Conservation (phyloP, 1,284 basidiomycete genomes). For the Mycocalia duriaeana region DNA sequence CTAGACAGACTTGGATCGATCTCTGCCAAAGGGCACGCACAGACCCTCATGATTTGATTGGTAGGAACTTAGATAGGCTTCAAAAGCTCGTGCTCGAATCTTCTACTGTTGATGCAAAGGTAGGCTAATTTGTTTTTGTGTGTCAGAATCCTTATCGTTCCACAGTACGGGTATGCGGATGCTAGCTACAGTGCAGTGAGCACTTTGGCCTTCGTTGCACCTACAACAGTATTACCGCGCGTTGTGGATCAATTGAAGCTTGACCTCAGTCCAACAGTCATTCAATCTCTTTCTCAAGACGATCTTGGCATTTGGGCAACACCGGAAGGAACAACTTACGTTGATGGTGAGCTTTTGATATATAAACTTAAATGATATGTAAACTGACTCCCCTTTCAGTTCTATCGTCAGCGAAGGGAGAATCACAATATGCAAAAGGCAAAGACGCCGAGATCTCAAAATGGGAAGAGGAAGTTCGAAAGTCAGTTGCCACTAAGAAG, state of each 20-base stretch:
- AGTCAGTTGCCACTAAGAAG: constrained; percentile 77
- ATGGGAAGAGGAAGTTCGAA: constrained; percentile 92
- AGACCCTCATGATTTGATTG: constrained; percentile 66
- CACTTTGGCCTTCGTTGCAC: constrained; percentile 78
- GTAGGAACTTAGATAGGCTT: constrained; percentile 43
- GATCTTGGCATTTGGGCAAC: constrained; percentile 85
- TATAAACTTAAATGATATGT: too few relatives aligned
- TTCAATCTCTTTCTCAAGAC: constrained; percentile 63
- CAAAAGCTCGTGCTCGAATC: constrained; percentile 46
- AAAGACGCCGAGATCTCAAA: constrained; percentile 84
- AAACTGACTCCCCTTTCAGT: constrained; percentile 39
- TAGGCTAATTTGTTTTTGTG: constrained; percentile 17
- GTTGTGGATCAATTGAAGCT: constrained; percentile 61
- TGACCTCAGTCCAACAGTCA: constrained; percentile 55
- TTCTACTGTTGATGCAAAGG: constrained; percentile 39
- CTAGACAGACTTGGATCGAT: constrained; percentile 79
- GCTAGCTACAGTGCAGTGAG: constrained; percentile 75
- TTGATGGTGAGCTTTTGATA: constrained; percentile 69
- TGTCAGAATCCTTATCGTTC: background rate
- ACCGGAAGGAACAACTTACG: constrained; percentile 71
- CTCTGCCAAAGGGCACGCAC: constrained; percentile 63
- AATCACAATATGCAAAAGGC: constrained; percentile 59
- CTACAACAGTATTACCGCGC: constrained; percentile 60
- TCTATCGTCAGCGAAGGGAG: constrained; percentile 55
- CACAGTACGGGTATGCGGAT: constrained; percentile 45